A percentile compares a stretch with the other conserved stretches of the same genome.
These are phyloP conservation scores for Gracilaria domingensis DNA, from an alignment of 23 red algal genomes.

Conservation along the genomic window DNA sequence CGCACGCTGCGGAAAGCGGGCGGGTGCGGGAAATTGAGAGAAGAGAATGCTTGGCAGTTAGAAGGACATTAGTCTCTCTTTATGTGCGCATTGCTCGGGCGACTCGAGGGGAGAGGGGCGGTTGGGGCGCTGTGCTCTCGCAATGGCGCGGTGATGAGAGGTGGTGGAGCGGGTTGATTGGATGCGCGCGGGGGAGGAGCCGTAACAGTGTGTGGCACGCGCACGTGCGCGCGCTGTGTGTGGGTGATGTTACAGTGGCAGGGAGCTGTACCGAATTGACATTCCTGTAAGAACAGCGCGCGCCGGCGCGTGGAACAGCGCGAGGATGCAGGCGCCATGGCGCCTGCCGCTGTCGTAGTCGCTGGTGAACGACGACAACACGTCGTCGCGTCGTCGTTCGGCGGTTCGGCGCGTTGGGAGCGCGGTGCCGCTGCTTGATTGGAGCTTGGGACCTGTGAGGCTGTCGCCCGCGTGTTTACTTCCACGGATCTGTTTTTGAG, in stretches of 20 bases:
- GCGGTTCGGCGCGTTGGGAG: too few species aligned
- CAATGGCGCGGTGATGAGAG: not conserved
- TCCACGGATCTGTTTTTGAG: not conserved
- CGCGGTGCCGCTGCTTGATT: too few species aligned
- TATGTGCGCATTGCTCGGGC: too few species aligned
- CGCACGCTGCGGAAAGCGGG: too few species aligned
- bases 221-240: not conserved
- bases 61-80: not conserved
- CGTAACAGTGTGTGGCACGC: not conserved
- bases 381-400: too few species aligned
- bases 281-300: not conserved
- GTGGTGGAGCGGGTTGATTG: constrained; percentile 35
- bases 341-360: not conserved
- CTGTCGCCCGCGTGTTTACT: not conserved
- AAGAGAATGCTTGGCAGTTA: not conserved
- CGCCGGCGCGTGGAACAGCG: not conserved
- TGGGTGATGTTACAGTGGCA: too few species aligned
- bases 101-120: not conserved
- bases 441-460: not conserved
- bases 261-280: not conserved
- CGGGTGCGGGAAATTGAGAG: not conserved
- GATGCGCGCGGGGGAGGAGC: constrained; percentile 2
- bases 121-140: not conserved
- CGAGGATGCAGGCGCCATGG: not conserved
- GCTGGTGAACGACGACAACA: too few species aligned